Conservation (phyloP, 1,139 yeast genomes). For the Lodderomyces elongisporus region DNA sequence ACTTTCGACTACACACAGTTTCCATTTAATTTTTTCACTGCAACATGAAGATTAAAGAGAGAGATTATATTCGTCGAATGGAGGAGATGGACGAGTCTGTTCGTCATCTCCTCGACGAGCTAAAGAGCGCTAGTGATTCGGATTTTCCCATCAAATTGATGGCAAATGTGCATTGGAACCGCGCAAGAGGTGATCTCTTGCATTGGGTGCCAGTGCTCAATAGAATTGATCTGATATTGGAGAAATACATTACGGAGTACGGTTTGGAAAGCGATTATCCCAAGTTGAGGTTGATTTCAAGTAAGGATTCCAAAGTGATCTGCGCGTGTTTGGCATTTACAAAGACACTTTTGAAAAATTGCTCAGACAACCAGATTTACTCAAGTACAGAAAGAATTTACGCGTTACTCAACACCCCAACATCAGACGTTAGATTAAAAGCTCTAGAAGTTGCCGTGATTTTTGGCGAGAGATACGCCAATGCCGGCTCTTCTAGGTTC, state of each 20-base stretch:
- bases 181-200: constrained; percentile 67
- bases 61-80: constrained; percentile 28
- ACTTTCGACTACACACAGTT: no score
- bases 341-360: constrained; percentile 59
- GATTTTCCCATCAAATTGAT: constrained; percentile 29
- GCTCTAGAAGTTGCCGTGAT: constrained; percentile 62
- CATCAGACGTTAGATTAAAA: constrained; percentile 54
- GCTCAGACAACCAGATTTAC: constrained; percentile 64
- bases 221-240: constrained; percentile 66
- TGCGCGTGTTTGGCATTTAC: constrained; percentile 59
- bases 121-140: constrained; percentile 25
- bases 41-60: constrained; percentile 33
- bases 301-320: constrained; percentile 43
- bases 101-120: constrained; percentile 30
- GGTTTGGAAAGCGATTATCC: constrained; percentile 45
- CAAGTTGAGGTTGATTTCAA: constrained; percentile 40
- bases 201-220: constrained; percentile 78
- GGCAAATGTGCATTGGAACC: constrained; percentile 46
- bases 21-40: no score
- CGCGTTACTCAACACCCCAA: constrained; percentile 55
- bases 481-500: constrained; percentile 37
- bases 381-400: constrained; percentile 61
- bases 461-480: constrained; percentile 54
- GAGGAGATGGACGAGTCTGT: constrained; percentile 23
- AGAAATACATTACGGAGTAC: constrained; percentile 49